Conservation (phyloP, 2,329 filamentous ascomycete species). For the Pyrenochaeta sp. region DNA sequence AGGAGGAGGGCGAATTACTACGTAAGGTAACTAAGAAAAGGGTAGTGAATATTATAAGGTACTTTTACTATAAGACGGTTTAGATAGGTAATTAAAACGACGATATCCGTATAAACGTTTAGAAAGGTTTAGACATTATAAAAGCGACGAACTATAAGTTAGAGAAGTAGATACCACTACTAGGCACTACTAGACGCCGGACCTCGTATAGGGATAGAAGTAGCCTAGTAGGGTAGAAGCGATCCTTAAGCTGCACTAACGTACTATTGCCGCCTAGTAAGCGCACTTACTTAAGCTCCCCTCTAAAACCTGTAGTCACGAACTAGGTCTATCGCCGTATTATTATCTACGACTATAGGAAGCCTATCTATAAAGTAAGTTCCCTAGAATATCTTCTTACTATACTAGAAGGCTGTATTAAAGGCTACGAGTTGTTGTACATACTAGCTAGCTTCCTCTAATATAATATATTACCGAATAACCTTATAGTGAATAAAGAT, state of each 20-base stretch:
- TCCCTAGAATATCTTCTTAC: slow-evolving; percentile 46
- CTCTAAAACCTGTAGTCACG: slow-evolving; percentile 15
- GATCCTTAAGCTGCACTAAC: slow-evolving; percentile 16
- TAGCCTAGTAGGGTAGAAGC: slow-evolving; percentile 14
- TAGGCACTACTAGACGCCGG: slow-evolving; percentile 23
- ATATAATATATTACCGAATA: no score
- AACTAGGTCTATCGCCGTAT: slow-evolving; percentile 55
- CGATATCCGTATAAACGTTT: slow-evolving; percentile 13
- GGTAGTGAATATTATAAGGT: slow-evolving; percentile 32
- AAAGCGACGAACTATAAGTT: slow-evolving; percentile 24
- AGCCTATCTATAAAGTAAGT: slow-evolving; percentile 54
- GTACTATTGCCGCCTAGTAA: slow-evolving; percentile 18
- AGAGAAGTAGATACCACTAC: slow-evolving; percentile 28
- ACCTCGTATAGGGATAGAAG: slow-evolving; percentile 21
- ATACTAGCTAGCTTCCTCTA: no score
- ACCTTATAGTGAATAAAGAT: no score
- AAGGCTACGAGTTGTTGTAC: no score
- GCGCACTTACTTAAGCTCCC: slow-evolving; percentile 23
- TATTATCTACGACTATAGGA: slow-evolving; percentile 53
- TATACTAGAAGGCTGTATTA: slow-evolving; percentile 44
- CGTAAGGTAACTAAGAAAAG: slow-evolving; percentile 45
- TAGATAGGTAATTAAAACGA: slow-evolving; percentile 1
- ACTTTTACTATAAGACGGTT: slow-evolving; percentile 19
- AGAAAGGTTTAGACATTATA: slow-evolving; percentile 10
- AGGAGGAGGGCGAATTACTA: slow-evolving; percentile 55